A percentile compares a stretch with the other conserved stretches of the same genome.
Evolutionary conservation across 129 eudicot species (phyloP).

Genomic region (Lonicera japonica): DNA sequence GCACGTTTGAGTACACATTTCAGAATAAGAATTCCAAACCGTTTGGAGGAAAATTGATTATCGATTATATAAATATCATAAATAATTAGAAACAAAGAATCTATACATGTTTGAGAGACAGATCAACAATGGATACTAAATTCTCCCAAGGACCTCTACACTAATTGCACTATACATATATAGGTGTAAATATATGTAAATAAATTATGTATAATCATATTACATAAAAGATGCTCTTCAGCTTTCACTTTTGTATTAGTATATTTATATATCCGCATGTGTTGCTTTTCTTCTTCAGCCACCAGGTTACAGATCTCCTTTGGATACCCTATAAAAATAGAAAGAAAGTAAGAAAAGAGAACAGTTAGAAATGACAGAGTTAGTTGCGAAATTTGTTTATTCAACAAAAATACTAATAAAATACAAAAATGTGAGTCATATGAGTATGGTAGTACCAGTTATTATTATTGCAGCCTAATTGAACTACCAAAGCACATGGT

Average conservation of each 20-base stretch:
- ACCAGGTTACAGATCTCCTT: slow-evolving; percentile 45
- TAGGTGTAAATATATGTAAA: no score
- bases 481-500: slow-evolving; percentile 34
- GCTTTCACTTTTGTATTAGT: no score
- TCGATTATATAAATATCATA: no score
- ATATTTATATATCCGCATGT: neutral
- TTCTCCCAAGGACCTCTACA: slow-evolving; percentile 8
- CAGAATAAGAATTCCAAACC: no score
- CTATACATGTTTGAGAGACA: slow-evolving; percentile 17
- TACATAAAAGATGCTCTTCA: no score
- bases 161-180: neutral
- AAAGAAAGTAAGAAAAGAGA: no score
- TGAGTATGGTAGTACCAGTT: slow-evolving; percentile 1
- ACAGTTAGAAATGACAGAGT: neutral
- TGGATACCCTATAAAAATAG: slow-evolving; percentile 33
- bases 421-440: slow-evolving; percentile 20
- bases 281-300: slow-evolving; percentile 17
- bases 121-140: slow-evolving; percentile 12
- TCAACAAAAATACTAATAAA: slow-evolving; percentile 1
- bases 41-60: no score
- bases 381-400: neutral
- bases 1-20: no score
- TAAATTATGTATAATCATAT: no score
- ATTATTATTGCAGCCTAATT: slow-evolving; percentile 18
- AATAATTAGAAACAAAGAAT: slow-evolving; percentile 5